These are phyloP conservation scores for Eudorina sp. DNA, from an alignment of 139 green algal genomes.

Conservation along the genomic window DNA sequence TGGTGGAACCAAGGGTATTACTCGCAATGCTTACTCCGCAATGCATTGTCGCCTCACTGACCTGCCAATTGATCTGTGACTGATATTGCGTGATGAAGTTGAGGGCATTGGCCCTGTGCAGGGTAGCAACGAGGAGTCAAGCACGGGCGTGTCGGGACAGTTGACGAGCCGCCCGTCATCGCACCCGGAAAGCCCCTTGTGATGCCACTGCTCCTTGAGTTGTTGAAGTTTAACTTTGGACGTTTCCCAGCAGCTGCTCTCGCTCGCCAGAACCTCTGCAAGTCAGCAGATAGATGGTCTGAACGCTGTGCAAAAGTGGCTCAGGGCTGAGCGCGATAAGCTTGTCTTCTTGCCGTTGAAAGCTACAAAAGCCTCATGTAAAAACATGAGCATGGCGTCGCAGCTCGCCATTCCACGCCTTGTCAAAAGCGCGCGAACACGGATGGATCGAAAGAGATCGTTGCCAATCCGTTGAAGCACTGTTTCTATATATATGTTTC, in stretches of 20 bases:
- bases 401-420: not conserved
- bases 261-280: slow-evolving; percentile 35
- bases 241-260: slow-evolving; percentile 24
- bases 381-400: slow-evolving; percentile 10
- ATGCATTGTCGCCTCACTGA: too few species aligned
- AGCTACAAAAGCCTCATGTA: slow-evolving; percentile 6
- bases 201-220: slow-evolving; percentile 48
- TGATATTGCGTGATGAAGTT: slow-evolving; percentile 38
- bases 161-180: not conserved
- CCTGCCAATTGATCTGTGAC: slow-evolving; percentile 57
- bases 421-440: not conserved
- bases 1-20: too few species aligned
- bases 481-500: too few species aligned
- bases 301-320: too few species aligned
- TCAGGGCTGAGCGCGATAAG: not conserved
- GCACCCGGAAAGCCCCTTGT: slow-evolving; percentile 52
- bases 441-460: too few species aligned
- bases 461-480: too few species aligned
- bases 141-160: not conserved
- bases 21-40: too few species aligned
- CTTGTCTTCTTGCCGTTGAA: not conserved
- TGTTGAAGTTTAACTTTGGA: slow-evolving; percentile 27
- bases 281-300: not conserved
- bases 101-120: slow-evolving; percentile 27
- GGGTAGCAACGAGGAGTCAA: too few species aligned